Evolutionary conservation across 371 early-diverging fungal genomes (phyloP), one percentile per base, ranked within the genome.

Genomic region (Mortierella sp.): DNA sequence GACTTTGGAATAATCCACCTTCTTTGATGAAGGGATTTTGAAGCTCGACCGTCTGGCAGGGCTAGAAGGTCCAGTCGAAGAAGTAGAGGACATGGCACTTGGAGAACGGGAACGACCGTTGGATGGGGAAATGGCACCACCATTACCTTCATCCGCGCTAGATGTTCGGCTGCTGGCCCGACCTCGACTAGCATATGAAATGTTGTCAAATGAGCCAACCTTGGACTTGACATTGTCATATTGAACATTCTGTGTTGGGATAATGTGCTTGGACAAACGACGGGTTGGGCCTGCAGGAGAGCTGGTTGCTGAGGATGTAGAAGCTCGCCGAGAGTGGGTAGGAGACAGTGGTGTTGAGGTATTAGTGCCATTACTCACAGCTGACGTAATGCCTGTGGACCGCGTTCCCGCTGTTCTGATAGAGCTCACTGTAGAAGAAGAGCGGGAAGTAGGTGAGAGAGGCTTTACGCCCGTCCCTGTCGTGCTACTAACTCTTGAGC

Each of bases 11-110:
- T 74, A 80, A 56, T 80, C 75, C 23, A 69, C 63, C 66, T 78
- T 78, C 65, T 73, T 78, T 19, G 73, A 66, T 12, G 64, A 7
- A 5, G 80, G 75, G 57, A 80, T 80, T 62, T 80, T 80, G 62
- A 80, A 80, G 1, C 53, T 47, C 4, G 59, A 64, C n/a, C 69
- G 59, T 53, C 75, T 37, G 12, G 43, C 32, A n/a, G 70, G 63
- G 12, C 63, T 62, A 2, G 70, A 45, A 26, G 56, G 58, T 1
- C 64, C 45, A 10, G 60, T 64, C n/a, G 68, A 71, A 7, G 78
- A 72, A 4, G 66, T 62, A 7, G 69, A 61, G 17, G 72, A 71
- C 53, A 22, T 26, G 13, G 56, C 77, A 12, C 72, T 71, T 12
- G 70, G 70, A 2, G 76, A 76, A 4, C 60, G 63, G 15, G 77